Conservation (phyloP, 192 early-diverging fungal species). For the Gaertneriomyces semiglobifer region DNA sequence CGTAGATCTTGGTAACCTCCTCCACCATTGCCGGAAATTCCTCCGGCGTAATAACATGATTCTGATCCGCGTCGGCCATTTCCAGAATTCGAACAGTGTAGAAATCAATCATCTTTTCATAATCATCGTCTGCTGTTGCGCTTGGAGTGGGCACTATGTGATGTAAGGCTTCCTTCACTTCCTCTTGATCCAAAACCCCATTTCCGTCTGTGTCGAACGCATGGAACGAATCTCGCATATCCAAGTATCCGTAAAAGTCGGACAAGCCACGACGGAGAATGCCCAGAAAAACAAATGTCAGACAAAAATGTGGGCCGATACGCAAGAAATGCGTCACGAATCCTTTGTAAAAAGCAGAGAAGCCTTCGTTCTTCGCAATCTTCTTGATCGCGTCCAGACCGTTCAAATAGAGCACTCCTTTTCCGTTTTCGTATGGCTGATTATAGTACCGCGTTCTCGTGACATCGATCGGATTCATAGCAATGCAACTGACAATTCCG, state of each 20-base stretch:
- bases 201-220: constrained; percentile 50
- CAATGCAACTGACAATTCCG: constrained; percentile 51
- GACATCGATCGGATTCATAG: constrained; percentile 58
- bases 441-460: constrained; percentile 70
- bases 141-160: constrained; percentile 17
- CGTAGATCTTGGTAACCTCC: constrained; percentile 44
- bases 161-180: constrained; percentile 37
- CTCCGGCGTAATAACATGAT: constrained; percentile 31
- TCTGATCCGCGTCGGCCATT: constrained; percentile 35
- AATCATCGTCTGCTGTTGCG: not conserved
- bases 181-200: constrained; percentile 40
- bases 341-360: constrained; percentile 67
- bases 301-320: constrained; percentile 74
- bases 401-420: constrained; percentile 51
- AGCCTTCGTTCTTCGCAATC: constrained; percentile 59
- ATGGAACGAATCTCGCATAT: constrained; percentile 46
- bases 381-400: constrained; percentile 54
- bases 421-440: constrained; percentile 60
- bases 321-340: constrained; percentile 70
- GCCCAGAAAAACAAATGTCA: constrained; percentile 72
- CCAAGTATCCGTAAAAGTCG: constrained; percentile 43
- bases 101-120: constrained; percentile 26
- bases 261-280: constrained; percentile 45
- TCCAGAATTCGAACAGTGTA: constrained; percentile 35
- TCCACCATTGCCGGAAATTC: constrained; percentile 42